Percentiles rank a stretch among this genome's conserved stretches.
These are phyloP conservation scores for Zygotorulaspora sp. DNA, from an alignment of 805 yeast genomes.

Conservation along the genomic window DNA sequence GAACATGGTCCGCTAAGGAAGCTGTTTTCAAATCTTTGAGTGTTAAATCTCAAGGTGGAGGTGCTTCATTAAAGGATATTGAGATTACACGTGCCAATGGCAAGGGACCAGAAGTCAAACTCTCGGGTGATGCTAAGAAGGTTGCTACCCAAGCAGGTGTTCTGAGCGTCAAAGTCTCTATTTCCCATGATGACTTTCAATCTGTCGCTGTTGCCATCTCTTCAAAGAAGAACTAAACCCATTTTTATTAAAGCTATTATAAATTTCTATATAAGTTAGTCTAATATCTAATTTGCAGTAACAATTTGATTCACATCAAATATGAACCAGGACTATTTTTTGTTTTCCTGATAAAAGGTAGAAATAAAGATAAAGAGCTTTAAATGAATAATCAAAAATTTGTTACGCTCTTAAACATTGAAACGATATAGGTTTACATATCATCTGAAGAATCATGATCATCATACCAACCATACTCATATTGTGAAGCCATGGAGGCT, in stretches of 20 bases:
- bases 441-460: slow-evolving; percentile 45
- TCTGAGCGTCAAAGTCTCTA: slow-evolving; percentile 72
- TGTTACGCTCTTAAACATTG: too few relatives aligned
- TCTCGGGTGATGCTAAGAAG: slow-evolving; percentile 69
- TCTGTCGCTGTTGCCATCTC: slow-evolving; percentile 92
- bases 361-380: too few relatives aligned
- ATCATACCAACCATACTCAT: slow-evolving; percentile 49
- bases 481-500: slow-evolving; percentile 42
- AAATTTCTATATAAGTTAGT: slow-evolving; percentile 7
- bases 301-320: too few relatives aligned
- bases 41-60: slow-evolving; percentile 86
- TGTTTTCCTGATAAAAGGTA: too few relatives aligned
- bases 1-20: slow-evolving; percentile 99
- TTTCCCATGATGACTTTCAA: slow-evolving; percentile 95
- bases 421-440: too few relatives aligned
- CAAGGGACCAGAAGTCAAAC: slow-evolving; percentile 77
- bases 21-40: slow-evolving; percentile 96
- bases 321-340: too few relatives aligned
- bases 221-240: slow-evolving; percentile 21
- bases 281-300: too few relatives aligned
- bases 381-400: too few relatives aligned
- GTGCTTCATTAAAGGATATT: slow-evolving; percentile 88
- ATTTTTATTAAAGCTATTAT: not conserved
- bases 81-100: slow-evolving; percentile 71
- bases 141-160: slow-evolving; percentile 73